Evolutionary conservation across 2,329 filamentous ascomycete genomes (phyloP), one percentile per base, ranked within the genome.

Genomic region (Leptodontidium sp.): DNA sequence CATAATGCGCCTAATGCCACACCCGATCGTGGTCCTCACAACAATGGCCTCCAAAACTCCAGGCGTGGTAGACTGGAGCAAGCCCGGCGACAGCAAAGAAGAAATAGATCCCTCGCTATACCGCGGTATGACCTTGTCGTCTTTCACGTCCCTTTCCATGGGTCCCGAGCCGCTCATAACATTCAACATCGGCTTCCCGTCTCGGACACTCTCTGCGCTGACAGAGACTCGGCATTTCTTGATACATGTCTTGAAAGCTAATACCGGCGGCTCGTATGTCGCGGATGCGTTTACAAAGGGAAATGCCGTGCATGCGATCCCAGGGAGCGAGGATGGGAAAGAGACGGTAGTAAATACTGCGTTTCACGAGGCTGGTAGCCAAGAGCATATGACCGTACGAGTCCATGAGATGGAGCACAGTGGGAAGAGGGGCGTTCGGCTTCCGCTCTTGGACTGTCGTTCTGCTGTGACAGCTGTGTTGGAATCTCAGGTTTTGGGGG

Each of bases 111-210:
- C 11, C 24, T 64, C 53, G 15, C 40, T 66, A 11, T 68, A 64
- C 47, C 64, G 73, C 35, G 76, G 75, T 7, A 78, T 78, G 72
- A 76, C 77, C 9, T 52, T 79, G n/a, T 79, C 78, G 5, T 79
- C 78, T 4, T 77, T 79, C 63, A 77, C 72, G 1, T 76, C 76
- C 8, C 64, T 78, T 2, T 73, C 76, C 1, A 68, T 79, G 9
- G 69, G 69, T n/a, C 76, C 76, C 5, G 47, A 67, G 8, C 77
- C 78, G 6, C 74, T 77, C 11, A 65, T 78, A n/a, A 75, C 76
- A 17, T 78, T 79, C 67, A 79, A 79, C 45, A 76, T 79, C 57
- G 69, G 72, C 24, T 66, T 61, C n/a, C 77, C 77, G 8, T 78
- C 76, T 0, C 64, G 68, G 8, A 79, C 77, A 4, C 65, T 77